Conservation (phyloP, 306 rosid genomes). For the Vigna hirtella region DNA sequence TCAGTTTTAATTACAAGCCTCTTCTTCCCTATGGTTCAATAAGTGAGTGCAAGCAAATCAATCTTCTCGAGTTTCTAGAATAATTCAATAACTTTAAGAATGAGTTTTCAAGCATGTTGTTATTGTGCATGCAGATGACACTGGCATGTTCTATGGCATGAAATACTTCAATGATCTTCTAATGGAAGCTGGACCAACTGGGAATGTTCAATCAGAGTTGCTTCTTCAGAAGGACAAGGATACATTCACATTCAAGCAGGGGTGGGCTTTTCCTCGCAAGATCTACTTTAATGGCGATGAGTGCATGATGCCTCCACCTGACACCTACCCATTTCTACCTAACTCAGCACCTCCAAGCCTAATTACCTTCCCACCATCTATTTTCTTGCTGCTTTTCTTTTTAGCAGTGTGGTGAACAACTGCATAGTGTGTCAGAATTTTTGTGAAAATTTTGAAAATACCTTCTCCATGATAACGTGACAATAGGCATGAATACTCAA, state of each 20-base stretch:
- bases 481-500: slow-evolving; percentile 7
- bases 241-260: slow-evolving; percentile 86
- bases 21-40: slow-evolving; percentile 74
- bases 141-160: slow-evolving; percentile 89
- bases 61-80: not conserved
- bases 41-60: slow-evolving; percentile 60
- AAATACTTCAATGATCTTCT: slow-evolving; percentile 78
- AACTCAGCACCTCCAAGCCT: slow-evolving; percentile 57
- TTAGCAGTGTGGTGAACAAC: slow-evolving; percentile 57
- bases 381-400: slow-evolving; percentile 57
- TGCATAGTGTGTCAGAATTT: slow-evolving; percentile 36
- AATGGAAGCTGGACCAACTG: slow-evolving; percentile 88
- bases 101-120: not conserved
- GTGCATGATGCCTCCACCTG: slow-evolving; percentile 95
- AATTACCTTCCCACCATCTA: slow-evolving; percentile 43
- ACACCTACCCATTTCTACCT: slow-evolving; percentile 81
- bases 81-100: slow-evolving; percentile 18
- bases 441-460: slow-evolving; percentile 50
- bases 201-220: slow-evolving; percentile 84
- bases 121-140: slow-evolving; percentile 71
- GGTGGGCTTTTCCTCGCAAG: slow-evolving; percentile 94
- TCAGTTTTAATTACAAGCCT: slow-evolving; percentile 92
- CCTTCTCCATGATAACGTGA: slow-evolving; percentile 6
- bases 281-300: slow-evolving; percentile 95
- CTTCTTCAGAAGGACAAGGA: slow-evolving; percentile 77